Base-by-base conservation (phyloP, 2,329 filamentous ascomycete species). In the Didymella glomerata region DNA sequence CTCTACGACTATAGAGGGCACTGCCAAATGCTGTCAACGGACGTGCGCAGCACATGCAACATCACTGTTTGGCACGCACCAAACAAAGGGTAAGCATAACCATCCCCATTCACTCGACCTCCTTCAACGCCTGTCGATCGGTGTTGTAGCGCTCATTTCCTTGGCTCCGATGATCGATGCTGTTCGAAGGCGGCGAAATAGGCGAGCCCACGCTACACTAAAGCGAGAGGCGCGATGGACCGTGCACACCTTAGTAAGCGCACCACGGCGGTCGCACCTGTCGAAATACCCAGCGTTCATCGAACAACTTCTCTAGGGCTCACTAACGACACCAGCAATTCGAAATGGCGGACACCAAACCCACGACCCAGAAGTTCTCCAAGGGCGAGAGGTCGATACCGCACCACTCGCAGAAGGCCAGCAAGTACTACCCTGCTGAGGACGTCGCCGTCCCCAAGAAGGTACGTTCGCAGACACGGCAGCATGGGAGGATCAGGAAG, bases 401-500 rank as follows among this genome's bases (percentile, higher is more conserved):
- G 82, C 88, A 91, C 83, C 82, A 86, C 83, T 86, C 86, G 80
- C 88, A 97, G 84, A 96, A 96, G 91, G 94, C 94, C 78, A 89
- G 91, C 87, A 98, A 97, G 87, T 99, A 94, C 92, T 99, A 99
- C 86, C 92, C 93, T 82, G 91, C 92, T 80, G 91, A 96, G 83
- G 94, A 97, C 83, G 91, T 94, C 80, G 80, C 87, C 81, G 85
- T 90, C 84, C 87, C 88, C 78, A 96, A 93, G 89, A 94, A 96
- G 91, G 95, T 99, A 88, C 87, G 93, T 91, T 77, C 53, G 48
- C 38, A 52, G 51, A 60, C 48, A 56, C 61, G 58, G 60, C 57
- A 65, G 57, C 57, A 65, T 48, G 20, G 38, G 40, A 27, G 51
- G 45, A 48, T 36, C 28, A 54, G 36, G 61, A 55, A 53, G 36